These are phyloP conservation scores for Phytophthora vignae DNA, from an alignment of 352 stramenopile species.

Conservation along the genomic window DNA sequence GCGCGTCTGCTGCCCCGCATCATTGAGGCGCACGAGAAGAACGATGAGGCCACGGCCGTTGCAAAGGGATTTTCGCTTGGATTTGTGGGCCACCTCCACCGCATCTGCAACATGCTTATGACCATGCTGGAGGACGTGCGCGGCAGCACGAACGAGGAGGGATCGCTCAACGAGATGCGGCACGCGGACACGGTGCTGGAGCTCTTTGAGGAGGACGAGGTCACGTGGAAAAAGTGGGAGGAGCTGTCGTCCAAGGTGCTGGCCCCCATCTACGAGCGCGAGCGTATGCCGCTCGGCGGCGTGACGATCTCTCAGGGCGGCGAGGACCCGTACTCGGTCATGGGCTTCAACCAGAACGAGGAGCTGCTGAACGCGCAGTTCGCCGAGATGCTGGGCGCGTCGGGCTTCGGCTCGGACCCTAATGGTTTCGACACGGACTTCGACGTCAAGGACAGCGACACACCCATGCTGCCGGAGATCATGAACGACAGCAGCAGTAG, in stretches of 20 bases:
- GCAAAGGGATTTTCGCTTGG: constrained; percentile 79
- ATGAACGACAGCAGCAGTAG: constrained; percentile 91
- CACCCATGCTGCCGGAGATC: constrained; percentile 82
- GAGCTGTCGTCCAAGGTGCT: constrained; percentile 76
- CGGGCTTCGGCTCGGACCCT: constrained; percentile 60
- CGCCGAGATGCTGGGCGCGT: constrained; percentile 82
- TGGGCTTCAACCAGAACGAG: constrained; percentile 77
- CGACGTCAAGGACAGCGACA: constrained; percentile 74
- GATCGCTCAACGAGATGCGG: constrained; percentile 85
- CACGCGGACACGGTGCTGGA: constrained; percentile 85
- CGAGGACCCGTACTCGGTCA: constrained; percentile 81
- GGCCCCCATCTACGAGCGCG: constrained; percentile 78
- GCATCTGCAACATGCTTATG: constrained; percentile 90
- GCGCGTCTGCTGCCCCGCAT: constrained; percentile 74
- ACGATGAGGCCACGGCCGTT: constrained; percentile 65
- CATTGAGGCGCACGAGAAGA: constrained; percentile 80
- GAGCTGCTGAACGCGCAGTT: constrained; percentile 86
- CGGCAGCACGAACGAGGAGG: constrained; percentile 64
- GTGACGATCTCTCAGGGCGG: constrained; percentile 57
- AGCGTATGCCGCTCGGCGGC: constrained; percentile 78
- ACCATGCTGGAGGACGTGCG: constrained; percentile 80
- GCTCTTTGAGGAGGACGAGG: constrained; percentile 81
- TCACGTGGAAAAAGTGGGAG: constrained; percentile 82
- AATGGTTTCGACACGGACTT: constrained; percentile 81
- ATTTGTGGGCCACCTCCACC: constrained; percentile 83